phyloP scores from a whole-genome alignment of 805 yeast genomes.

The Zygoascus bituminiphila region DNA sequence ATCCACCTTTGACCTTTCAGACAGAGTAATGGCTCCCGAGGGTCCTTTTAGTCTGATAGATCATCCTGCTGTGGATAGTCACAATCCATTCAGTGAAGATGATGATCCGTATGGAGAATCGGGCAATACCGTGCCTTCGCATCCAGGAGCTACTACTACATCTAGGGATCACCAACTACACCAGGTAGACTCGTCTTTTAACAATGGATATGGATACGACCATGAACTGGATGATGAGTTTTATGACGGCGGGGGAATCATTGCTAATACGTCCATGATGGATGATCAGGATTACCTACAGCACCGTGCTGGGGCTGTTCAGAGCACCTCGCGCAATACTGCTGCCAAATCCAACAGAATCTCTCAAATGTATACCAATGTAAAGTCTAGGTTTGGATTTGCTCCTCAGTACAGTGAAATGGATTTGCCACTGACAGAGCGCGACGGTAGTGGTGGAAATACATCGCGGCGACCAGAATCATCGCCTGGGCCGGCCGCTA shows the following conservation, averaged over 20 bases:
- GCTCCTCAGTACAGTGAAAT: constrained; percentile 23
- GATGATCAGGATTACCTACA: constrained; percentile 6
- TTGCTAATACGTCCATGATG: constrained; percentile 2
- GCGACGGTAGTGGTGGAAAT: neutral
- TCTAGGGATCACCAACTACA: neutral
- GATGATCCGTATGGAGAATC: constrained; percentile 9
- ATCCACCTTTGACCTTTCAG: too few species aligned
- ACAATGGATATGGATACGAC: constrained; percentile 3
- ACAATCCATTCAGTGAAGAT: constrained; percentile 12
- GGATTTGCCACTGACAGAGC: constrained; percentile 26
- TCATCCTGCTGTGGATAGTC: constrained; percentile 17
- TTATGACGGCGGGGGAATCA: neutral
- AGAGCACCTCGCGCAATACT: neutral
- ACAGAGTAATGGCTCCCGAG: constrained; percentile 4
- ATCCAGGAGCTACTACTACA: neutral
- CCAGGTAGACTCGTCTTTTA: neutral
- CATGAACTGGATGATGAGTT: constrained; percentile 3
- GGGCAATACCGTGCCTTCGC: constrained; percentile 2
- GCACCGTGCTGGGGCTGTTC: neutral
- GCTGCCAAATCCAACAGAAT: constrained; percentile 9
- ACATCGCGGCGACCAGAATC: neutral
- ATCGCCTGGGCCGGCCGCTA: constrained; percentile 1
- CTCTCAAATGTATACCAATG: constrained; percentile 19
- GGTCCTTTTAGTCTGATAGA: constrained; percentile 18
- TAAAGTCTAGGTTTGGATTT: constrained; percentile 22